Evolutionary conservation across 192 early-diverging fungal genomes (phyloP), one percentile per base, ranked within the genome.

Genomic region (Mortierella alpina): DNA sequence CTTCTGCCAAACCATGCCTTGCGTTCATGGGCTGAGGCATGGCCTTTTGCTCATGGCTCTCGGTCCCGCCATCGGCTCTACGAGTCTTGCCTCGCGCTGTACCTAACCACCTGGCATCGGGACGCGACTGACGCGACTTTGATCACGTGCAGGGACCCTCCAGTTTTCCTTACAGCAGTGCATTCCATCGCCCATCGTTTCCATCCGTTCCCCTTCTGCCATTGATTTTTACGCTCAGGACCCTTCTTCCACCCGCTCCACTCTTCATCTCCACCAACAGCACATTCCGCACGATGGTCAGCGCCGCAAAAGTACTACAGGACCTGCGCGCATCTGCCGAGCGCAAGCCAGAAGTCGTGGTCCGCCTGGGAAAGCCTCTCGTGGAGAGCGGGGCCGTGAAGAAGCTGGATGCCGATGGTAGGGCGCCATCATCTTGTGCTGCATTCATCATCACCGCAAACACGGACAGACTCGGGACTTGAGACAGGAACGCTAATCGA

Each of bases 361-460:
- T 86, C 71, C 45, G 70, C 12, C 66, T 86, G 9, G 85, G 85
- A 20, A 72, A 73, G 59, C 79, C 59, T 23, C 51, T 86, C 5
- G 56, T 86, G 58, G 59, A 77, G 10, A 62, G 51, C 10, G 78
- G 78, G 3, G 64, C 79, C 23, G 63, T 81, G 39, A 65, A 52
- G 39, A 84, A 84, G 51, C 78, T 86, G 6, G 85, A 83, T 57
- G 83, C 79, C 22, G 85, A 86, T 78, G 83, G 85, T 84, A 67
- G 0, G 23, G 14, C 31, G 31, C 31, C 31, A 31, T 31, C 8
- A 59, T 45, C 41, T 12, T 18, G 7, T 22, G 18, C 22, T 23
- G n/a, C n/a, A 14, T 17, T 55, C 48, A 5, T 55, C 46, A 68
- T 60, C 20, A 66, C 60, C 50, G 48, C 57, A 12, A 41, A 22